These are phyloP conservation scores for Eucalyptus curtisii DNA, from an alignment of 345 rosid genomes.

Conservation along the genomic window DNA sequence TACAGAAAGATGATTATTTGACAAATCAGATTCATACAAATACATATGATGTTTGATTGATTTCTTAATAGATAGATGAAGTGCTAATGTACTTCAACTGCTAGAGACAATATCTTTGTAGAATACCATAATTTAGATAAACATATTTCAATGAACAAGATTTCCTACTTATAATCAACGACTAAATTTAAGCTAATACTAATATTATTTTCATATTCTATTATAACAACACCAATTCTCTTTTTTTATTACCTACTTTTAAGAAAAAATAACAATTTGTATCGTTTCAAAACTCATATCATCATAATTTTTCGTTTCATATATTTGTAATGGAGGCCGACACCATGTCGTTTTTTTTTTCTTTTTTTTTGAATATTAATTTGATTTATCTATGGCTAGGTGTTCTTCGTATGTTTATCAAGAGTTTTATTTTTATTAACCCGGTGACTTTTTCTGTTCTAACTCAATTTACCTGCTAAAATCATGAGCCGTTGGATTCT, in stretches of 20 bases:
- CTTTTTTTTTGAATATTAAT: rapidly evolving
- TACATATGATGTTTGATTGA: neutral
- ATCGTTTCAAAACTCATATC: neutral
- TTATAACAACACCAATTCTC: neutral
- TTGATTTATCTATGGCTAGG: neutral
- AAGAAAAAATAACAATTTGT: neutral
- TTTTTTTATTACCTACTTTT: no score
- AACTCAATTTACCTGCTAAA: neutral
- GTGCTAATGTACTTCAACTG: neutral
- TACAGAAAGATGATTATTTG: neutral
- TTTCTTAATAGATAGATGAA: neutral
- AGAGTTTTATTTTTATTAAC: no score
- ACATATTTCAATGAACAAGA: neutral
- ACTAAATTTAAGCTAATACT: neutral
- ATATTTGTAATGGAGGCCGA: neutral
- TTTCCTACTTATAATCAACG: neutral
- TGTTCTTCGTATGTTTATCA: neutral
- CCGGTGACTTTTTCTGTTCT: neutral
- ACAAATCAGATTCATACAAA: neutral
- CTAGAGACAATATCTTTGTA: neutral
- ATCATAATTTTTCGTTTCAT: neutral
- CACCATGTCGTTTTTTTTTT: neutral
- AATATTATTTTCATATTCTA: neutral
- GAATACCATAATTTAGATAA: neutral
- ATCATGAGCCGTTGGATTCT: neutral